Evolutionary conservation across 208 protist genomes (phyloP), one percentile per base, ranked within the genome.

Genomic region (Leishmania braziliensis): DNA sequence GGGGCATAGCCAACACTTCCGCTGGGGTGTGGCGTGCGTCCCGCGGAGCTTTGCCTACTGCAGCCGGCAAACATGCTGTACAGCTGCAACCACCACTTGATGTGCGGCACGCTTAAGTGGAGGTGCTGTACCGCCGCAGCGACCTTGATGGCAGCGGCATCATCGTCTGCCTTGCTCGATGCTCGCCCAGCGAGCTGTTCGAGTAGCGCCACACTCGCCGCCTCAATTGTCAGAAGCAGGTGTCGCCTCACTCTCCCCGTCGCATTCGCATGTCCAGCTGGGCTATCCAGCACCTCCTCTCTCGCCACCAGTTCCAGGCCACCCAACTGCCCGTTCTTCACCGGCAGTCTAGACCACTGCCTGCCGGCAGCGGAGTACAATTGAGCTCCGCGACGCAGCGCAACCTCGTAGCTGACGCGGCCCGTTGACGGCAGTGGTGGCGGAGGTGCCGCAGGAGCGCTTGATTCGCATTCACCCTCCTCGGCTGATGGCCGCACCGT

Each of bases 51-150:
- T 18, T 65, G 23, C 39, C 1, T 0, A 26, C 23, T 2, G 33
- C 29, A 18, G 39, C 33, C n/a, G 9, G 48, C 5, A 33, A 62
- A 68, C 8, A 68, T 33, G 16, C 9, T 26, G 74, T 36, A 81
- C 33, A 85, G 63, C 10, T 58, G 71, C 60, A 74, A 39, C 82
- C 82, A 86, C 82, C 82, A 86, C 46, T 60, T 80, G 73, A 86
- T 72, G 46, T 86, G 78, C 29, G 77, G 74, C 26, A 86, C 78
- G 3, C 56, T 56, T n/a, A 86, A 20, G 2, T 69, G 77, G 46
- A 60, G 29, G n/a, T 79, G 18, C 33, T 58, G 77, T 65, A 86
- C 16, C 29, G 74, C 62, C 46, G 68, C 82, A 3, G 63, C 46
- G n/a, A 79, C 50, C 23, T 65, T 73, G 71, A 79, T n/a, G 2